phyloP scores from a whole-genome alignment of 441 rosid species.

The Adansonia grandidieri region DNA sequence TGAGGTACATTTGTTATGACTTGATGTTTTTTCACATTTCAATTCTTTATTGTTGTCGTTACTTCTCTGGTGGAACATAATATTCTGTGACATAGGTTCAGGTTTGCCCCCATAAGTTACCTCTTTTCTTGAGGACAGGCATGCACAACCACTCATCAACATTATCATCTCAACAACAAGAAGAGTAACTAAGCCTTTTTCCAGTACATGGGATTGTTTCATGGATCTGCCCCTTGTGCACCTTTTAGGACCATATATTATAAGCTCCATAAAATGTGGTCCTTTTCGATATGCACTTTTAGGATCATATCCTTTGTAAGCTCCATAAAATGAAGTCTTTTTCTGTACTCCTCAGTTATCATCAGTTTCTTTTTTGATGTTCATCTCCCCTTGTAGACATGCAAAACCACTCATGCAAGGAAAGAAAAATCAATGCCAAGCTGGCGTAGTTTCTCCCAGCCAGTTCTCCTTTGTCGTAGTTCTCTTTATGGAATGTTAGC shows the following conservation, averaged over 20 bases:
- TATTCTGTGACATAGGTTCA: not conserved
- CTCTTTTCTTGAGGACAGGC: not conserved
- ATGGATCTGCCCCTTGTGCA: not conserved
- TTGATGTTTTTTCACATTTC: not conserved
- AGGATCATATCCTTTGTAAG: not conserved
- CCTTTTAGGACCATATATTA: not conserved
- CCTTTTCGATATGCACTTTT: not conserved
- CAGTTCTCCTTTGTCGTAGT: not conserved
- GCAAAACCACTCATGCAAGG: not conserved
- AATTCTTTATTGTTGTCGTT: not conserved
- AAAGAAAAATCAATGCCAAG: not conserved
- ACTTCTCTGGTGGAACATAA: not conserved
- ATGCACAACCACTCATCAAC: not conserved
- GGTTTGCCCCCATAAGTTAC: not conserved
- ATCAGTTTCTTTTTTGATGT: not conserved
- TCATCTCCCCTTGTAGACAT: not conserved
- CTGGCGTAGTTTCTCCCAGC: not conserved
- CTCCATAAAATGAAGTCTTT: not conserved
- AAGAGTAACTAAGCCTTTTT: not conserved
- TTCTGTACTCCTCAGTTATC: not conserved
- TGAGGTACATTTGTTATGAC: conserved; percentile 54
- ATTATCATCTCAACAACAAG: not conserved
- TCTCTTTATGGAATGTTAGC: not conserved
- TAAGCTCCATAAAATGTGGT: not conserved
- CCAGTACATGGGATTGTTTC: not conserved